Evolutionary conservation across 1,284 basidiomycete genomes (phyloP).

Genomic region (Macrocystidia cucumis): DNA sequence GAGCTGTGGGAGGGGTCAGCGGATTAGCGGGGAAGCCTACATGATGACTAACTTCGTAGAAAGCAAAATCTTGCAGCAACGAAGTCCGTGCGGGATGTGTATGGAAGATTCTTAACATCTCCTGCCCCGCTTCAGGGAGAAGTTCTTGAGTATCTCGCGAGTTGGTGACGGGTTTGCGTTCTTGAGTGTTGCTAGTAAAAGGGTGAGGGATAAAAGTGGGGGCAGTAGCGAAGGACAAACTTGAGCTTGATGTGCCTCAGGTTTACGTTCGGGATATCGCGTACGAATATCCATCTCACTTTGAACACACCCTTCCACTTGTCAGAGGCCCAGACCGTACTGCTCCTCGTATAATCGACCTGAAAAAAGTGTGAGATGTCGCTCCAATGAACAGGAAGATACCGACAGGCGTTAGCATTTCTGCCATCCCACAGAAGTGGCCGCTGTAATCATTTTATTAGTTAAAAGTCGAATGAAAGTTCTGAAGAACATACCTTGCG

Average conservation of each 20-base stretch:
- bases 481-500: conserved; percentile 46
- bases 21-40: conserved; percentile 13
- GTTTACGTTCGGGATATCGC: conserved; percentile 86
- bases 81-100: conserved; percentile 88
- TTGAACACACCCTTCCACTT: conserved; percentile 99
- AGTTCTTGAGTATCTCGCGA: conserved; percentile 90
- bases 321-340: conserved; percentile 94
- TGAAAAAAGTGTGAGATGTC: conserved; percentile 14
- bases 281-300: conserved; percentile 92
- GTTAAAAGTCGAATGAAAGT: conserved; percentile 5
- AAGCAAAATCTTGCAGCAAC: conserved; percentile 89
- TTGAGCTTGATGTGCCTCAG: conserved; percentile 79
- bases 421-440: conserved; percentile 95
- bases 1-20: conserved; percentile 32
- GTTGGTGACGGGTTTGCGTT: conserved; percentile 94
- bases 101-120: conserved; percentile 91
- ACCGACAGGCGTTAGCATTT: conserved; percentile 83
- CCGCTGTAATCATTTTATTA: conserved; percentile 41
- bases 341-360: conserved; percentile 80
- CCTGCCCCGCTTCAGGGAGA: conserved; percentile 87
- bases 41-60: conserved; percentile 95
- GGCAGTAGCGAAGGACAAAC: conserved; percentile 27
- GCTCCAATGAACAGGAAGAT: not conserved
- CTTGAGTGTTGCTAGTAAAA: conserved; percentile 78
- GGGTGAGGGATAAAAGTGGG: conserved; percentile 12